A percentile compares a stretch with the other conserved stretches of the same genome.
Conservation (phyloP, 805 yeast genomes). For the Wickerhamomyces alni region DNA sequence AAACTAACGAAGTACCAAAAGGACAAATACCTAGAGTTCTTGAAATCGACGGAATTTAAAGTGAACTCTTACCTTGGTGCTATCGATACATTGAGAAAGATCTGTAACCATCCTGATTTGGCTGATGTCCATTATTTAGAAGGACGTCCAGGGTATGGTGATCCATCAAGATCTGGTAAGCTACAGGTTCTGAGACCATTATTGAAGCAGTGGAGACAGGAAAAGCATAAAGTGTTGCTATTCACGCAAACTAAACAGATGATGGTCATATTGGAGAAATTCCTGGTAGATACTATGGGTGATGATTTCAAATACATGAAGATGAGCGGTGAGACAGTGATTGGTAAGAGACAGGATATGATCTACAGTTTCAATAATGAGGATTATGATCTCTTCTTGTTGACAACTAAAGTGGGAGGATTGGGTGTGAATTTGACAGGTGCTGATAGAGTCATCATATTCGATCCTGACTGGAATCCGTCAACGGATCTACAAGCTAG, state of each 20-base stretch:
- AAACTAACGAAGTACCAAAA: conserved; percentile 74
- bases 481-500: conserved; percentile 96
- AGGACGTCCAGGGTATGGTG: conserved; percentile 39
- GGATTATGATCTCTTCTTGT: conserved; percentile 56
- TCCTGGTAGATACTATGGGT: conserved; percentile 37
- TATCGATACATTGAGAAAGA: conserved; percentile 82
- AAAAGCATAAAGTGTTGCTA: conserved; percentile 74
- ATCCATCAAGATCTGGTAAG: conserved; percentile 70
- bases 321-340: conserved; percentile 94
- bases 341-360: conserved; percentile 64
- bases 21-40: conserved; percentile 64
- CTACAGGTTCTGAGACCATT: conserved; percentile 82
- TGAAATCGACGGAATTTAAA: conserved; percentile 73
- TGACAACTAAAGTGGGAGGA: conserved; percentile 96
- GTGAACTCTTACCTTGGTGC: conserved; percentile 80
- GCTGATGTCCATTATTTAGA: conserved; percentile 38
- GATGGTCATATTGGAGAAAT: conserved; percentile 79
- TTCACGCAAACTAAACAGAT: conserved; percentile 93
- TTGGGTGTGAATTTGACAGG: conserved; percentile 92
- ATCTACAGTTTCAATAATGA: conserved; percentile 78
- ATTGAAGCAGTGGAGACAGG: conserved; percentile 66
- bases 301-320: conserved; percentile 50
- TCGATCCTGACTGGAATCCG: conserved; percentile 98
- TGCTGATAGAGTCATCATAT: conserved; percentile 89
- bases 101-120: conserved; percentile 95